phyloP scores from a whole-genome alignment of 306 rosid species.

The Leucaena leucocephala region DNA sequence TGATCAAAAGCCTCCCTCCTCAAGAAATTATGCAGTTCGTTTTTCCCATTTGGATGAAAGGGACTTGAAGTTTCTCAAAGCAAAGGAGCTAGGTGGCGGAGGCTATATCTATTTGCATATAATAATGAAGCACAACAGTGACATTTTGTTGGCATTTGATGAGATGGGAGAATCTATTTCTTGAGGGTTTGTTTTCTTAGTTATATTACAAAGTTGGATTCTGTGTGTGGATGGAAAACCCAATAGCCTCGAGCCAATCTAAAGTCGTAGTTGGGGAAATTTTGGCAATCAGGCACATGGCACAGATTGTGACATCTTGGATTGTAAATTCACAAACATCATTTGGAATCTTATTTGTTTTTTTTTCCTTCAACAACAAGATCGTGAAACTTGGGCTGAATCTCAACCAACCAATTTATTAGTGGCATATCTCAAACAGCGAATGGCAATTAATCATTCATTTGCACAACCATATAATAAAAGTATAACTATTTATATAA shows the following conservation, averaged over 20 bases:
- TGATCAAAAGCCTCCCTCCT: background rate
- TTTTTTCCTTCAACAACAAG: background rate
- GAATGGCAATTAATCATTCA: constrained; percentile 33
- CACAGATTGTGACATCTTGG: constrained; percentile 44
- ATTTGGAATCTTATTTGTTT: constrained; percentile 34
- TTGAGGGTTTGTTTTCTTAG: background rate
- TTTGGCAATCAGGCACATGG: constrained; percentile 45
- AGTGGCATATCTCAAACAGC: constrained; percentile 31
- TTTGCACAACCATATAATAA: constrained; percentile 10
- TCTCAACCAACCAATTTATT: constrained; percentile 42
- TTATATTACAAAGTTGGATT: constrained; percentile 35
- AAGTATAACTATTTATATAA: too few relatives aligned
- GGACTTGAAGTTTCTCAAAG: constrained; percentile 6
- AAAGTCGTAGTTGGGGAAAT: constrained; percentile 26
- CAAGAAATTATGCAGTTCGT: background rate
- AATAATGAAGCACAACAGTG: constrained; percentile 18
- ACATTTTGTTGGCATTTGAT: constrained; percentile 22
- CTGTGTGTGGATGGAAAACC: constrained; percentile 37
- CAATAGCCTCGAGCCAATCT: constrained; percentile 34
- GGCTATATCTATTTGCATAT: background rate
- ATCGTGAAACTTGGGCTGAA: constrained; percentile 36
- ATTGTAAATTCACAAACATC: constrained; percentile 39
- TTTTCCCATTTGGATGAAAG: constrained; percentile 10
- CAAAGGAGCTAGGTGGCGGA: background rate
- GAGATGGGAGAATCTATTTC: constrained; percentile 34